Conservation (phyloP, 2,329 filamentous ascomycete species). For the Colletotrichum endophyticum region DNA sequence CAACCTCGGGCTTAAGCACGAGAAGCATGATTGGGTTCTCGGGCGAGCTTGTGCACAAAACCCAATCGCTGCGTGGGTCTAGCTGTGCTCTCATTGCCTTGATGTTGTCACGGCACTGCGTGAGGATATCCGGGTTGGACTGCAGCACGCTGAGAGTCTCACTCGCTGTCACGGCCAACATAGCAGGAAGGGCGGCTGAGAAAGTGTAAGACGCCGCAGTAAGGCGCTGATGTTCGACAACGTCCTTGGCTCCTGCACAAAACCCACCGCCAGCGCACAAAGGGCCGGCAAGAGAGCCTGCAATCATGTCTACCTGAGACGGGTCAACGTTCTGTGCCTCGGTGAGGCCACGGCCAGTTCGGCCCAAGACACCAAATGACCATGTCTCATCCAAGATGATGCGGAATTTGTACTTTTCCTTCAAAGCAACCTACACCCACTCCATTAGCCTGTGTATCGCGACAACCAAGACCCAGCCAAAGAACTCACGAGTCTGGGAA, state of each 20-base stretch:
- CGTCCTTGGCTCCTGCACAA: constrained; percentile 89
- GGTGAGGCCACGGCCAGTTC: constrained; percentile 89
- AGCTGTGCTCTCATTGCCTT: constrained; percentile 84
- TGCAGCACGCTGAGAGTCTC: constrained; percentile 89
- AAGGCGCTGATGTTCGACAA: constrained; percentile 95
- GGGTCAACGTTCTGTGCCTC: constrained; percentile 97
- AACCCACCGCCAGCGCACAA: constrained; percentile 94
- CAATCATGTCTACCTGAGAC: constrained; percentile 93
- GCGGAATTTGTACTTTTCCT: constrained; percentile 96
- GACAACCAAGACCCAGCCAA: neutral
- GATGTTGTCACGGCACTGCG: constrained; percentile 83
- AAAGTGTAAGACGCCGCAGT: constrained; percentile 92
- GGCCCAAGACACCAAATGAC: constrained; percentile 93
- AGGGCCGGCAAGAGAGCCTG: constrained; percentile 88
- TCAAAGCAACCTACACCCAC: constrained; percentile 69
- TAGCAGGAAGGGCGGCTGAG: constrained; percentile 90
- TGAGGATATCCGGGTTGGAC: constrained; percentile 81
- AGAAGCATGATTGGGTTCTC: constrained; percentile 91
- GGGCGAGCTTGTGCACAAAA: constrained; percentile 76
- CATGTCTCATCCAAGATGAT: constrained; percentile 97
- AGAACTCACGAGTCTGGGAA: constrained; percentile 78
- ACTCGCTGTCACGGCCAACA: constrained; percentile 93
- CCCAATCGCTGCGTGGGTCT: constrained; percentile 93
- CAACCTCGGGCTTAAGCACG: constrained; percentile 81
- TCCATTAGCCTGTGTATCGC: neutral